Percentiles rank a stretch among this genome's conserved stretches.
Conservation (phyloP, 768 basidiomycete species). For the Wakefieldia striispora region DNA sequence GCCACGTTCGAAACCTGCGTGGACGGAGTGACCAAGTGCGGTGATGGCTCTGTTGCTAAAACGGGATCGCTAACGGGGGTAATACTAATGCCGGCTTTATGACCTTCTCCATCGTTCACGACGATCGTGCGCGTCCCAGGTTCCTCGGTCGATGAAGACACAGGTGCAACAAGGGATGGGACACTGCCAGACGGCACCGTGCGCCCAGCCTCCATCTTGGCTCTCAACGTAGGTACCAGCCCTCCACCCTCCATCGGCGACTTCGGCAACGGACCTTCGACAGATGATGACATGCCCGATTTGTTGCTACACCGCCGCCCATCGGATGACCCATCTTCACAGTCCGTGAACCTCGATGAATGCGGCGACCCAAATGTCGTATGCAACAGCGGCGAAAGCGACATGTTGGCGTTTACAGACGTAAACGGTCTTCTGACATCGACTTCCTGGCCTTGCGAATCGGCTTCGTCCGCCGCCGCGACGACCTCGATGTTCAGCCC, state of each 20-base stretch:
- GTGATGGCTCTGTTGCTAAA: constrained; percentile 12
- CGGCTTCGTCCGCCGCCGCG: constrained; percentile 10
- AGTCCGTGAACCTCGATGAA: constrained; percentile 30
- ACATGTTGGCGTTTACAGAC: constrained; percentile 3
- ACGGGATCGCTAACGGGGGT: not conserved
- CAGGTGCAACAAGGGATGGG: not conserved
- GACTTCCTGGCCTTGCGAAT: constrained; percentile 10
- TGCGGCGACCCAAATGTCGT: constrained; percentile 41
- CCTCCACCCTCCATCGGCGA: constrained; percentile 15
- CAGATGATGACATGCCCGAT: constrained; percentile 10
- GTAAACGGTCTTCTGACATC: not conserved
- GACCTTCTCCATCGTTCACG: constrained; percentile 16
- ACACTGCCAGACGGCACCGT: not conserved
- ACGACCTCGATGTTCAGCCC: constrained; percentile 15
- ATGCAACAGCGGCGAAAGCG: constrained; percentile 39
- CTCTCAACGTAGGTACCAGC: constrained; percentile 16
- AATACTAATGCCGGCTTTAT: constrained; percentile 5
- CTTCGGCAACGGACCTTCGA: constrained; percentile 10
- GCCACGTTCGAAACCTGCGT: constrained; percentile 12
- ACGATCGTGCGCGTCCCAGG: constrained; percentile 10
- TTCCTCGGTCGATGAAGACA: not conserved
- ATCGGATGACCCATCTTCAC: constrained; percentile 29
- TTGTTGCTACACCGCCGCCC: constrained; percentile 16
- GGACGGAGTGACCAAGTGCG: constrained; percentile 5
- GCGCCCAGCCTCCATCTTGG: constrained; percentile 14